Evolutionary conservation across 331 rosid genomes (phyloP), one percentile per base, ranked within the genome.

Genomic region (Spiraea crenata): DNA sequence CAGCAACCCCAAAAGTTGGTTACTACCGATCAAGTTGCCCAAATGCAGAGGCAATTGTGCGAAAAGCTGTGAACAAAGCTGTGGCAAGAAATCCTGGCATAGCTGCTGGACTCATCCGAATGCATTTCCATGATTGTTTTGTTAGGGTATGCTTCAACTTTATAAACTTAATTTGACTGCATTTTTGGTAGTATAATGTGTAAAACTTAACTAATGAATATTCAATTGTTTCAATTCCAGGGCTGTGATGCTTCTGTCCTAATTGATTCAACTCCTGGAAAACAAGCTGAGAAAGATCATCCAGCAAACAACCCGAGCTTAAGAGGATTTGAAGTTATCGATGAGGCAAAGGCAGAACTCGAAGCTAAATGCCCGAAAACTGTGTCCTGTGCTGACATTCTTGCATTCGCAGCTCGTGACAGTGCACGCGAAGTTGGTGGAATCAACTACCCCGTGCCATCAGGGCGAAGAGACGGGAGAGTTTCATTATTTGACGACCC

Each of bases 181-280:
- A 25, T 25, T 25, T 2, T 25, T 25, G 31, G 31, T 25, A 25
- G 31, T 25, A 25, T 25, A 25, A 25, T 25, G 31, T 25, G 31
- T 25, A 25, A 25, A 1, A 25, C 1, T 25, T 25, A 25, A 25
- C 31, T 25, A 25, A 25, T 25, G 31, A 25, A 25, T 25, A 25
- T 25, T 25, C 31, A 25, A 25, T 2, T 25, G 31, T 25, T 25
- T 25, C 31, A 25, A 4, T 61, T 67, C 16, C 65, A 80, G 87
- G 84, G 82, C 2, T 81, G 81, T 45, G 85, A 84, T 37, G 85
- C 81, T 9, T 81, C 80, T 1, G 61, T 84, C 4, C 59, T 84
- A 37, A 83, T 84, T 0, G 83, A 81, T 38, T 69, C 79, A 37
- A 76, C 74, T 1, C 76, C 78, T 4, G 77, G 72, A 60, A 59